A percentile compares a stretch with the other conserved stretches of the same genome.
Conservation (phyloP, 371 early-diverging fungal genomes). For the Zopfochytrium polystomum region DNA sequence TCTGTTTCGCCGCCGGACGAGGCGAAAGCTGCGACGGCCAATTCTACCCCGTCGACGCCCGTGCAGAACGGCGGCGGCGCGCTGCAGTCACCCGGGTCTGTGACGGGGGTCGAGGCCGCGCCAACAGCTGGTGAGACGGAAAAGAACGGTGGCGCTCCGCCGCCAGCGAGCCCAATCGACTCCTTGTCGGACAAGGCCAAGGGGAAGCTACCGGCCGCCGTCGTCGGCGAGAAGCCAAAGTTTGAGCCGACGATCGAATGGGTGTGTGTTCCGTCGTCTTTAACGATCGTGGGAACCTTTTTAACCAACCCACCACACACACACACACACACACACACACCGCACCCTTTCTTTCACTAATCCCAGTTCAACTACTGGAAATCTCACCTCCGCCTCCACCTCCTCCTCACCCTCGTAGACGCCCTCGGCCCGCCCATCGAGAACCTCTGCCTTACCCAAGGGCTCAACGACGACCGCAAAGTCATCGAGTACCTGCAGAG, state of each 20-base stretch:
- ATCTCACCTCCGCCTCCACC: no score
- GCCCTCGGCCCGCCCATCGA: conserved; percentile 64
- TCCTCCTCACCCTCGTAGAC: conserved; percentile 58
- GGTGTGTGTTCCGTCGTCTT: background rate
- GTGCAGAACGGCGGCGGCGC: no score
- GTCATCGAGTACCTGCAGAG: conserved; percentile 38
- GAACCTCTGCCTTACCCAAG: conserved; percentile 38
- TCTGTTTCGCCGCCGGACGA: no score
- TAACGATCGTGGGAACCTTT: background rate
- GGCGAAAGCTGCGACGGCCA: no score
- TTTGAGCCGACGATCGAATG: background rate
- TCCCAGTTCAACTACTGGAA: conserved; percentile 59
- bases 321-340: no score
- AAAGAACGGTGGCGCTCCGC: no score
- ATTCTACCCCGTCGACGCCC: no score
- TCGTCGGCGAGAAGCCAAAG: conserved; percentile 54
- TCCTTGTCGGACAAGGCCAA: conserved; percentile 57
- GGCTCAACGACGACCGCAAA: conserved; percentile 42
- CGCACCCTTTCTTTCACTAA: background rate
- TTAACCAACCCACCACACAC: no score
- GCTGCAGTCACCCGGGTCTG: no score
- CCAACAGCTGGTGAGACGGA: no score
- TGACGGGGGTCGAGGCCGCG: no score
- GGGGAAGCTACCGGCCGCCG: conserved; percentile 53
- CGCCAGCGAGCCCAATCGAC: background rate